Evolutionary conservation across 495 filamentous ascomycete species (phyloP).

Genomic region (Penicillium alfredii): DNA sequence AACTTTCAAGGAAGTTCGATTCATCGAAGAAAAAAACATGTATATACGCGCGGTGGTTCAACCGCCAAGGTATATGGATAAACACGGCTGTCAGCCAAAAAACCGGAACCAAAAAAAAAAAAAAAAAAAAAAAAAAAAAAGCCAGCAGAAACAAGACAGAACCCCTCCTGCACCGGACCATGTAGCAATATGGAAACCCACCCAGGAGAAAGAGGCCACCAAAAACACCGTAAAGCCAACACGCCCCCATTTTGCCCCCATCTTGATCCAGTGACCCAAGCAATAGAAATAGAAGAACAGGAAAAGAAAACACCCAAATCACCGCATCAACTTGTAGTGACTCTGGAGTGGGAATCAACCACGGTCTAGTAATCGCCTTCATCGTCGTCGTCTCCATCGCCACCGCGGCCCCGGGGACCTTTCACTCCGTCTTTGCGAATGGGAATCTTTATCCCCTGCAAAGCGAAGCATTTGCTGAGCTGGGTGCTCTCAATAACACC

Average conservation of each 20-base stretch:
- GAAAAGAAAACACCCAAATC: constrained; percentile 10
- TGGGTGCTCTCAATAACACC: constrained; percentile 91
- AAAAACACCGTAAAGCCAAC: constrained; percentile 33
- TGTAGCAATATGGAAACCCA: constrained; percentile 24
- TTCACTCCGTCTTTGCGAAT: constrained; percentile 81
- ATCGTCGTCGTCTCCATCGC: constrained; percentile 56
- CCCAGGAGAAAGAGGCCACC: constrained; percentile 14
- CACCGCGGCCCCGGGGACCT: constrained; percentile 51
- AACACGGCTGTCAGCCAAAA: constrained; percentile 6
- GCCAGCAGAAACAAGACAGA: constrained; percentile 8
- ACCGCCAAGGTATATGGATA: constrained; percentile 18
- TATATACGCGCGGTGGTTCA: constrained; percentile 17
- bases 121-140: constrained; percentile 4
- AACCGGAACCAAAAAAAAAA: background rate
- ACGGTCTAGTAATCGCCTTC: constrained; percentile 30
- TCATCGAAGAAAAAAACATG: constrained; percentile 10
- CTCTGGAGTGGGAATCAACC: background rate
- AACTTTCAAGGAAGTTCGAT: background rate
- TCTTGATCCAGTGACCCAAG: constrained; percentile 13
- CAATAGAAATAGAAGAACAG: constrained; percentile 8
- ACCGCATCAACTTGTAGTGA: too few species aligned
- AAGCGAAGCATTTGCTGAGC: constrained; percentile 90
- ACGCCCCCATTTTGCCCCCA: constrained; percentile 18
- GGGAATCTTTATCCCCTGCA: constrained; percentile 94
- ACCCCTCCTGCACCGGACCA: constrained; percentile 25